Evolutionary conservation across 306 rosid genomes (phyloP), one percentile per base, ranked within the genome.

Genomic region (Prunus mira): DNA sequence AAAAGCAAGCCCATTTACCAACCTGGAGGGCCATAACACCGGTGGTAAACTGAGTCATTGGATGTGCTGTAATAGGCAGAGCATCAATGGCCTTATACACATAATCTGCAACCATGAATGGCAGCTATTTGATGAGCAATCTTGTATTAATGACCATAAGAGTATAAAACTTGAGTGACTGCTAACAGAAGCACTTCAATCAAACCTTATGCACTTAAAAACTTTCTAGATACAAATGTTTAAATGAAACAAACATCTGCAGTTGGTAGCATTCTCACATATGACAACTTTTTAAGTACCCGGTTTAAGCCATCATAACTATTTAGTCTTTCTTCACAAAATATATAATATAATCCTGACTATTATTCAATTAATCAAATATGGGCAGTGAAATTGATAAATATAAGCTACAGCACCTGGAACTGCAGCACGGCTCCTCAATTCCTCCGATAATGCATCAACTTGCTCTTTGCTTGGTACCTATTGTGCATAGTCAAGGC

Each of bases 1-100:
- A 71, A 43, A 25, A 75, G 46, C 38, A 66, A 85, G 85, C 69
- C 67, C 66, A 69, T 76, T 63, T 72, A 56, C 86, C 73, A 82
- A 92, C 98, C 99, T 96, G 98, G 76, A 96, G 97, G 73, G 97
- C 98, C 99, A 96, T 91, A 78, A 91, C 97, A 82, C 99, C 99
- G 19, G 96, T 87, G 43, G 91, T 81, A 81, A 96, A 92, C 71
- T 92, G 98, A 80, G 99, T 96, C 99, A 96, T 96, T 22, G 99
- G 96, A 81, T 96, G 99, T 81, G 98, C 84, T 69, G 89, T 80
- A 75, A 82, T 76, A 71, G 98, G 98, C 63, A 96, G 91, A 54
- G 98, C 97, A 87, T 96, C 96, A 57, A 96, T 92, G 67, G 97
- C 93, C 86, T 91, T 92, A 80, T 79, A 91, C 51, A 82, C 99